These are phyloP conservation scores for Acanthamoeba divionensis DNA, from an alignment of 208 protist species.

Conservation along the genomic window DNA sequence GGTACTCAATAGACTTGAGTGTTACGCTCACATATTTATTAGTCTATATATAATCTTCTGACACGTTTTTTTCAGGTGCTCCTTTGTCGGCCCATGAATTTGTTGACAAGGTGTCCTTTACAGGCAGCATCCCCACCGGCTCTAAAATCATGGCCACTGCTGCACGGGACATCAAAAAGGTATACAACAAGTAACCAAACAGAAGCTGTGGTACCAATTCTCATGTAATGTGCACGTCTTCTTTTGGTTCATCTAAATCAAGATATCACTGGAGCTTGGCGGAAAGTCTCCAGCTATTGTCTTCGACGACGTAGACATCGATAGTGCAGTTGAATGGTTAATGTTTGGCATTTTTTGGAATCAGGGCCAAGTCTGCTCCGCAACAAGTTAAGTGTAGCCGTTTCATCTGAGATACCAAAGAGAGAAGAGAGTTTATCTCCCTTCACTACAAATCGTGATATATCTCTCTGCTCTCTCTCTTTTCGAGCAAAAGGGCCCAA, in stretches of 20 bases:
- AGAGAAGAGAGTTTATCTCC: neutral
- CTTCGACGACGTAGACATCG: slow-evolving; percentile 18
- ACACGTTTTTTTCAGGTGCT: neutral
- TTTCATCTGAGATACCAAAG: too few relatives aligned
- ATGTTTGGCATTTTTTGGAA: slow-evolving; percentile 52
- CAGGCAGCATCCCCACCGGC: neutral
- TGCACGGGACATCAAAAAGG: slow-evolving; percentile 1
- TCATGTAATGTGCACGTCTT: too few relatives aligned
- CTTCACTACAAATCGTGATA: neutral
- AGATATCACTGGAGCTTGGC: slow-evolving; percentile 41
- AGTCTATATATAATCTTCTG: neutral
- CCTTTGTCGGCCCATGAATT: neutral
- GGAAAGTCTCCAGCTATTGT: slow-evolving; percentile 33
- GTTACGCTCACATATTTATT: neutral
- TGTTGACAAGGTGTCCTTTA: slow-evolving; percentile 23
- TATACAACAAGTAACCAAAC: too few relatives aligned
- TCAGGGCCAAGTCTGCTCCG: slow-evolving; percentile 37
- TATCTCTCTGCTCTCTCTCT: neutral
- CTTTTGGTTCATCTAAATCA: too few relatives aligned
- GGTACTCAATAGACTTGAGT: neutral
- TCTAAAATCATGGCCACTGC: neutral
- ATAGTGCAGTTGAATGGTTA: slow-evolving; percentile 37
- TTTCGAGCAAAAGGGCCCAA: neutral
- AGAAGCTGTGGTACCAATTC: too few relatives aligned
- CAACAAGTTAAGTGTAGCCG: slow-evolving; percentile 9